A percentile compares a stretch with the other conserved stretches of the same genome.
Evolutionary conservation across 441 rosid species (phyloP).

Genomic region (Euphorbia celastroides): DNA sequence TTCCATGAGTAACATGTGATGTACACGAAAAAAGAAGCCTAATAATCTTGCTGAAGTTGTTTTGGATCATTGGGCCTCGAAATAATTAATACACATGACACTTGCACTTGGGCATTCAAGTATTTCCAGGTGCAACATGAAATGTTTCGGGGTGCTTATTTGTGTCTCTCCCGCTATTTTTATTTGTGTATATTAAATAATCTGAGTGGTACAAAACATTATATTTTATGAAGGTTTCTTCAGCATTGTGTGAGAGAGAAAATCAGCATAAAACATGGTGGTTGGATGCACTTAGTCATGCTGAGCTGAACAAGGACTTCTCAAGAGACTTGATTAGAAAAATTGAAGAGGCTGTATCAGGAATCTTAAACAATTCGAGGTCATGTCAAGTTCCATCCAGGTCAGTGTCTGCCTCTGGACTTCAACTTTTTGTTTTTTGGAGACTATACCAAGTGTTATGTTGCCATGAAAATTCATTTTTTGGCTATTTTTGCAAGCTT

Average conservation of each 20-base stretch:
- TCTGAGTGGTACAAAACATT: not conserved
- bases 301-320: constrained; percentile 59
- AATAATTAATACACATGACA: too few species aligned
- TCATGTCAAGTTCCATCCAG: constrained; percentile 49
- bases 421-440: not conserved
- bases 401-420: constrained; percentile 39
- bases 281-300: constrained; percentile 72
- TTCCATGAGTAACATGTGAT: too few species aligned
- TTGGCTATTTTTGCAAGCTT: not conserved
- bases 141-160: not conserved
- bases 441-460: too few species aligned
- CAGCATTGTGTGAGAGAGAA: constrained; percentile 39
- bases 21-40: too few species aligned
- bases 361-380: constrained; percentile 51
- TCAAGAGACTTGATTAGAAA: constrained; percentile 68
- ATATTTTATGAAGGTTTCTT: constrained; percentile 53
- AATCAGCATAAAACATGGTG: constrained; percentile 66
- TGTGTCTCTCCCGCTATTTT: constrained; percentile 5
- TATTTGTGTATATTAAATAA: constrained; percentile 13
- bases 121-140: not conserved
- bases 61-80: too few species aligned
- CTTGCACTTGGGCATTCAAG: too few species aligned
- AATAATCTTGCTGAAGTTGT: too few species aligned
- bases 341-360: constrained; percentile 77
- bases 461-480: too few species aligned